These are phyloP conservation scores for Pleurotus tuber-regium DNA, from an alignment of 768 basidiomycete genomes.

Conservation along the genomic window DNA sequence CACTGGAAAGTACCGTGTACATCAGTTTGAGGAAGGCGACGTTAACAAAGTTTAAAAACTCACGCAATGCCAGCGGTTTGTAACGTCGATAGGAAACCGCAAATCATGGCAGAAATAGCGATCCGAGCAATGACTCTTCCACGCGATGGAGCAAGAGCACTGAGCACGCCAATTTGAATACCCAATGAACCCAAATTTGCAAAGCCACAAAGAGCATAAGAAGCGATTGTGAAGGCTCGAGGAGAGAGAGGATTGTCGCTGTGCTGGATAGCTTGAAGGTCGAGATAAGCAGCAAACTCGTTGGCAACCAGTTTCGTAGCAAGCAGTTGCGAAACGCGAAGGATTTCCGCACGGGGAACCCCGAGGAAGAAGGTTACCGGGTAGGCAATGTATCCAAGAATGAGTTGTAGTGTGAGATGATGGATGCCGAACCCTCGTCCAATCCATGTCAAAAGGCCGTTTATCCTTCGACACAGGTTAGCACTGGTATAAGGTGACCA, in stretches of 20 bases:
- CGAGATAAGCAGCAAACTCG: constrained; percentile 77
- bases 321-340: constrained; percentile 75
- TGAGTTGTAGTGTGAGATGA: constrained; percentile 77
- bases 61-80: constrained; percentile 61
- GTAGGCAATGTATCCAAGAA: constrained; percentile 87
- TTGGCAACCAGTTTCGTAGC: constrained; percentile 87
- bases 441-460: constrained; percentile 87
- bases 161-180: constrained; percentile 79
- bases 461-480: constrained; percentile 42
- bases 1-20: constrained; percentile 1
- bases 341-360: constrained; percentile 78
- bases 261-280: constrained; percentile 48
- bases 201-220: constrained; percentile 89
- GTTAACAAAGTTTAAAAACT: constrained; percentile 20
- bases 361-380: constrained; percentile 79
- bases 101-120: constrained; percentile 68
- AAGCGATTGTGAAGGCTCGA: constrained; percentile 79
- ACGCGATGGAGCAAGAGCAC: constrained; percentile 66
- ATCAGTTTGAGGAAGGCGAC: constrained; percentile 4
- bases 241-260: constrained; percentile 54
- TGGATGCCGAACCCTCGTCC: constrained; percentile 84
- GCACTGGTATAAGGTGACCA: neutral
- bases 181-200: constrained; percentile 85
- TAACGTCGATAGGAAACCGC: constrained; percentile 64
- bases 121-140: constrained; percentile 68